Evolutionary conservation across 257 asterid species (phyloP).

Genomic region (Solanum sejunctum): DNA sequence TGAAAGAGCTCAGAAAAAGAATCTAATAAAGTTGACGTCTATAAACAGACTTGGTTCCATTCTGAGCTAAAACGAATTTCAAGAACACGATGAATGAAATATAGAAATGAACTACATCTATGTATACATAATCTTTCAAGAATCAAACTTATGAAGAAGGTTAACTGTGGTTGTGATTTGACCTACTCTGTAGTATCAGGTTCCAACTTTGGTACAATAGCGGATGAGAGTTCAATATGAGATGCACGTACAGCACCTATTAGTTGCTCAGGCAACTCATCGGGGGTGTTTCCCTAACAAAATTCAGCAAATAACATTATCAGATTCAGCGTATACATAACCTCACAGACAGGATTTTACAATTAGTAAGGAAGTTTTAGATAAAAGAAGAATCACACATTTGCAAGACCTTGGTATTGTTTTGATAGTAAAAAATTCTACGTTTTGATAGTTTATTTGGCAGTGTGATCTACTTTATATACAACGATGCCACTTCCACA

Average conservation of each 20-base stretch:
- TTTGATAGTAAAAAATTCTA: too few species aligned
- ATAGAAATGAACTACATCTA: neutral
- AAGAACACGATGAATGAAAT: neutral
- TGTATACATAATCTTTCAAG: neutral
- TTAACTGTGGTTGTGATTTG: neutral
- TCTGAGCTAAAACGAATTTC: neutral
- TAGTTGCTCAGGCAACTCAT: constrained; percentile 39
- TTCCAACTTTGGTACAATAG: constrained; percentile 24
- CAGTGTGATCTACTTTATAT: neutral
- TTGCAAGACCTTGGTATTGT: neutral
- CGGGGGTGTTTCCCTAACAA: constrained; percentile 20
- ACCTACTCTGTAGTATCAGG: constrained; percentile 8
- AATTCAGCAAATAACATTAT: neutral
- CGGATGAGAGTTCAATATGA: constrained; percentile 31
- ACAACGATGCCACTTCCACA: neutral
- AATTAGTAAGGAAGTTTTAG: neutral
- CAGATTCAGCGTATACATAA: neutral
- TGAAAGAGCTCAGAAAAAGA: neutral
- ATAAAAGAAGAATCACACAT: neutral
- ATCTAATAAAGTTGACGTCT: neutral
- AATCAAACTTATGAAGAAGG: neutral
- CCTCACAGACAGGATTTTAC: neutral
- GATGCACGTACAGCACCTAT: constrained; percentile 39
- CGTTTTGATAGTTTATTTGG: neutral
- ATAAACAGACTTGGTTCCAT: neutral